These are phyloP conservation scores for Fusarium euwallaceae DNA, from an alignment of 2,329 filamentous ascomycete species.

Conservation along the genomic window DNA sequence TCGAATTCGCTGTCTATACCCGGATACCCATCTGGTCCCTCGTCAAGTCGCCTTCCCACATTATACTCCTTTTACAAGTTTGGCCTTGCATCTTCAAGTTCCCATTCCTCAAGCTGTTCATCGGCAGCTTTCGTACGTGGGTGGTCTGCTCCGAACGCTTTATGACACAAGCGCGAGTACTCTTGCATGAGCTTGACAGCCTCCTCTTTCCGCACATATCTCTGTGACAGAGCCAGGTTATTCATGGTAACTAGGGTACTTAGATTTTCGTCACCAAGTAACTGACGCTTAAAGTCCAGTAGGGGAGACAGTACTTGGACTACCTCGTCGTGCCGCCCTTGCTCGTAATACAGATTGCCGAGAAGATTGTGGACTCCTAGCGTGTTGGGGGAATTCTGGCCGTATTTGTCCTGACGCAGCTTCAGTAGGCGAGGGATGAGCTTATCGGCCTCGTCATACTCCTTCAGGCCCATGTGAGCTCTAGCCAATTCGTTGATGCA, in stretches of 20 bases:
- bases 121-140: neutral
- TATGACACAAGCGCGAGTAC: neutral
- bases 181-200: neutral
- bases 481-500: neutral
- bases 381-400: neutral
- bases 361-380: accelerated
- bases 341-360: accelerated
- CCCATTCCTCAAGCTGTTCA: neutral
- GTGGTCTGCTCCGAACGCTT: neutral
- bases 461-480: accelerated
- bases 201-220: neutral
- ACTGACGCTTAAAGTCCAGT: neutral
- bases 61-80: neutral
- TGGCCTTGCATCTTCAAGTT: neutral
- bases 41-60: neutral
- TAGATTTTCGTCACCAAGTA: neutral
- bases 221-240: neutral
- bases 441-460: neutral
- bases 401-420: neutral
- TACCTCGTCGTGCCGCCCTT: neutral
- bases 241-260: neutral
- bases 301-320: neutral
- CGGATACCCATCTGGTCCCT: neutral
- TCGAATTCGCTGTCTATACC: neutral
- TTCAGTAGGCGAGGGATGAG: neutral